phyloP scores from a whole-genome alignment of 2,329 filamentous ascomycete genomes.

The Colletotrichum lini region DNA sequence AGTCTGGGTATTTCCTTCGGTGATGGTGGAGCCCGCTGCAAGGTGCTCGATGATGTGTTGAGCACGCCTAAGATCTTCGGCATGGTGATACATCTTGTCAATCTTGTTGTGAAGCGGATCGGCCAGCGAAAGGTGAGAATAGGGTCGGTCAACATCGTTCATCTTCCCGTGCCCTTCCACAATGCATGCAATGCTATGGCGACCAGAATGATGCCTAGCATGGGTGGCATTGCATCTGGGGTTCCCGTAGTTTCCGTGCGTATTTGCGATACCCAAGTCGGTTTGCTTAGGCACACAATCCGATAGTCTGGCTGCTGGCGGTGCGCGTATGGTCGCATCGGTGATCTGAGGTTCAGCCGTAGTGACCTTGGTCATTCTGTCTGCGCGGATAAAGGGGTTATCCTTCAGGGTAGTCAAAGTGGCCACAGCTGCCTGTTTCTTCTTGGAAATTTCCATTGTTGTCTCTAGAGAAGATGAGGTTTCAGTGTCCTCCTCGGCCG shows the following conservation, averaged over 20 bases:
- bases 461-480: neutral
- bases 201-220: slow-evolving; percentile 48
- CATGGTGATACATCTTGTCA: slow-evolving; percentile 51
- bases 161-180: slow-evolving; percentile 40
- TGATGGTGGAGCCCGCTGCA: slow-evolving; percentile 43
- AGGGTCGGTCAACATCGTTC: neutral
- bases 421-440: slow-evolving; percentile 10
- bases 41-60: slow-evolving; percentile 55
- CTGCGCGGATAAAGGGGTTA: slow-evolving; percentile 53
- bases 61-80: slow-evolving; percentile 51
- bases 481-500: neutral
- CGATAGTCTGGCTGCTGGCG: slow-evolving; percentile 45
- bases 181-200: slow-evolving; percentile 53
- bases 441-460: slow-evolving; percentile 13
- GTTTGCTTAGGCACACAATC: slow-evolving; percentile 48
- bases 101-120: slow-evolving; percentile 47
- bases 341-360: slow-evolving; percentile 45
- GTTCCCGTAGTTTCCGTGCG: slow-evolving; percentile 48
- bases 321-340: slow-evolving; percentile 42
- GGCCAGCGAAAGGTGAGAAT: slow-evolving; percentile 15
- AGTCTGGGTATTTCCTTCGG: neutral
- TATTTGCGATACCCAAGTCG: slow-evolving; percentile 39
- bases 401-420: slow-evolving; percentile 45
- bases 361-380: slow-evolving; percentile 45
- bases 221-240: slow-evolving; percentile 47